These are phyloP conservation scores for Brassica rapa DNA, from an alignment of 345 rosid genomes.

Conservation along the genomic window DNA sequence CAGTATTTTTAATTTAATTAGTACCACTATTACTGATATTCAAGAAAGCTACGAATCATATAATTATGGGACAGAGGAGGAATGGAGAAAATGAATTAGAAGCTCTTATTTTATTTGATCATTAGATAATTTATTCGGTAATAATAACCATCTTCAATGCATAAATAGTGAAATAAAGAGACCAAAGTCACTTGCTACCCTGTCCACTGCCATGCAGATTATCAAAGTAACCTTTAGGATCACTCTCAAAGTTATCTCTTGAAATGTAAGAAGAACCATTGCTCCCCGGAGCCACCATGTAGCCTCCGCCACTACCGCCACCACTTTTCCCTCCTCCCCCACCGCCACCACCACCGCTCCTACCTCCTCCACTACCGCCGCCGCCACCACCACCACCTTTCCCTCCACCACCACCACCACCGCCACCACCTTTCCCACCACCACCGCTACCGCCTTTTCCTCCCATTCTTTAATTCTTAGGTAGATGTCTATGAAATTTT, in stretches of 20 bases:
- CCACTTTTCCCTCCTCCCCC: neutral
- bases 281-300: conserved; percentile 38
- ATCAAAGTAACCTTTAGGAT: conserved; percentile 39
- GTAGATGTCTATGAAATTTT: neutral
- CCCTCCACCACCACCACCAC: neutral
- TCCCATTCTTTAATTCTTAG: conserved; percentile 9
- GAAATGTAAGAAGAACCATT: conserved; percentile 33
- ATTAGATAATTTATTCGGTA: neutral
- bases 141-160: neutral
- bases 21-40: neutral
- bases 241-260: conserved; percentile 31
- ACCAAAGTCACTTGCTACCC: conserved; percentile 18
- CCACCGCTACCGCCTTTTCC: conserved; percentile 26
- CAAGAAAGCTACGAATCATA: neutral
- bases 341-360: neutral
- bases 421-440: neutral
- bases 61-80: neutral
- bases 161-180: neutral
- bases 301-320: conserved; percentile 8
- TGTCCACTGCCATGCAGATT: conserved; percentile 34
- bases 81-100: neutral
- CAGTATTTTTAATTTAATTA: neutral
- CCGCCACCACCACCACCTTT: neutral
- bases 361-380: neutral
- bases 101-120: conserved; percentile 18